Percentiles rank a stretch among this genome's conserved stretches.
phyloP scores from a whole-genome alignment of 805 yeast genomes.

The Ogataea paraovalis region DNA sequence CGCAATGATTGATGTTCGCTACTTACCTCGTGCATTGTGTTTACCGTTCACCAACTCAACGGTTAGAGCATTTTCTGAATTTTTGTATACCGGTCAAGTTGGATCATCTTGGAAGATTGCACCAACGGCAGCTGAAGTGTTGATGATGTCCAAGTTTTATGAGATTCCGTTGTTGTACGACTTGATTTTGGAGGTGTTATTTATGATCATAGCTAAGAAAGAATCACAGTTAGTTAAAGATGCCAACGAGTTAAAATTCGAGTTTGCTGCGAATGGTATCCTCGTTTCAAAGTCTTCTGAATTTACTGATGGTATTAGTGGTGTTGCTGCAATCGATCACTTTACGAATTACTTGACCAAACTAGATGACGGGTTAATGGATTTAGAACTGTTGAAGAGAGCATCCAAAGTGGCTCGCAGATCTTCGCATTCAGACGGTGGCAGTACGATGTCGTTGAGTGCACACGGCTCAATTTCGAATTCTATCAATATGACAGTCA shows the following conservation, averaged over 20 bases:
- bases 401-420: conserved; percentile 34
- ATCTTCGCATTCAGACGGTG: conserved; percentile 9
- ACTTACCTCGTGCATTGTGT: conserved; percentile 64
- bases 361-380: conserved; percentile 64
- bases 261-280: conserved; percentile 12
- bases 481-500: not conserved
- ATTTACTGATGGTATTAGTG: conserved; percentile 14
- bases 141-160: conserved; percentile 59
- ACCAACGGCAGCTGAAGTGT: conserved; percentile 64
- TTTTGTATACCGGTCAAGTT: conserved; percentile 73
- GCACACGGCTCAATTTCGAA: conserved; percentile 2
- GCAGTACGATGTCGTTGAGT: not conserved
- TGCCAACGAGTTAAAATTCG: conserved; percentile 32
- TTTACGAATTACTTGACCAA: conserved; percentile 54
- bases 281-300: conserved; percentile 2
- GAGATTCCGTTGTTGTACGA: conserved; percentile 70
- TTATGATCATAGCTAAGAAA: conserved; percentile 64
- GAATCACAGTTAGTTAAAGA: conserved; percentile 47
- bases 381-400: conserved; percentile 48
- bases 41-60: conserved; percentile 63
- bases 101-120: conserved; percentile 70
- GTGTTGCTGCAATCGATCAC: conserved; percentile 36
- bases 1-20: conserved; percentile 48
- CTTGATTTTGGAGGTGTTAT: conserved; percentile 62
- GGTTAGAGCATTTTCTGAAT: conserved; percentile 65